phyloP scores from a whole-genome alignment of 192 early-diverging fungal species.

The Diversispora epigaea region DNA sequence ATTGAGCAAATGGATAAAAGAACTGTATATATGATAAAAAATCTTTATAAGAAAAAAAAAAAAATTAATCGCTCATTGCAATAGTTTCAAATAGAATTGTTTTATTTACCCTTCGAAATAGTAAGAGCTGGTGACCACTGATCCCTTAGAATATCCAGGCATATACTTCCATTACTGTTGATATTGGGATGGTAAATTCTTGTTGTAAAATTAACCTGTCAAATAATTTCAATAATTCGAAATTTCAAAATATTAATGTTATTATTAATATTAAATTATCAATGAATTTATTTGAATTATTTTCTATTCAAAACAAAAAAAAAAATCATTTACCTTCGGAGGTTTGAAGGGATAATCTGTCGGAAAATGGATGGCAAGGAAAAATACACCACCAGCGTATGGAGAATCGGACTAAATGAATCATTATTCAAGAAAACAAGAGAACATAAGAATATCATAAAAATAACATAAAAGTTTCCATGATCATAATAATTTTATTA shows the following conservation, averaged over 20 bases:
- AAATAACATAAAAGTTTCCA: slow-evolving; percentile 16
- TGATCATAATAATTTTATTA: too few relatives aligned
- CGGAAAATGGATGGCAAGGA: slow-evolving; percentile 96
- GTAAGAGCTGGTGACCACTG: neutral
- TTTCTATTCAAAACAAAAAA: neutral
- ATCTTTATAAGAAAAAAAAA: neutral
- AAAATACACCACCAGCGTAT: slow-evolving; percentile 93
- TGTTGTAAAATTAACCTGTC: neutral
- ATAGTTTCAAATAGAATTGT: slow-evolving; percentile 59
- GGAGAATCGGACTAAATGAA: slow-evolving; percentile 78
- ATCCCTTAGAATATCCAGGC: neutral
- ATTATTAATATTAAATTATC: neutral
- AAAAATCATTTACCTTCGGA: neutral
- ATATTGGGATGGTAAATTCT: slow-evolving; percentile 7
- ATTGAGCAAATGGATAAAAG: slow-evolving; percentile 97
- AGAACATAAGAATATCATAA: slow-evolving; percentile 1
- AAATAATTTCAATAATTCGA: neutral
- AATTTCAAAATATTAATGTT: neutral
- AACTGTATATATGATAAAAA: slow-evolving; percentile 48
- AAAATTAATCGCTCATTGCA: slow-evolving; percentile 13
- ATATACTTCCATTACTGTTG: neutral
- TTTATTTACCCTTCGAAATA: slow-evolving; percentile 2
- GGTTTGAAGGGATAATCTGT: slow-evolving; percentile 68
- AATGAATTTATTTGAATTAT: neutral
- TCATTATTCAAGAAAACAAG: slow-evolving; percentile 3